Conservation (phyloP, 768 basidiomycete genomes). For the Tubosaeta sp. region DNA sequence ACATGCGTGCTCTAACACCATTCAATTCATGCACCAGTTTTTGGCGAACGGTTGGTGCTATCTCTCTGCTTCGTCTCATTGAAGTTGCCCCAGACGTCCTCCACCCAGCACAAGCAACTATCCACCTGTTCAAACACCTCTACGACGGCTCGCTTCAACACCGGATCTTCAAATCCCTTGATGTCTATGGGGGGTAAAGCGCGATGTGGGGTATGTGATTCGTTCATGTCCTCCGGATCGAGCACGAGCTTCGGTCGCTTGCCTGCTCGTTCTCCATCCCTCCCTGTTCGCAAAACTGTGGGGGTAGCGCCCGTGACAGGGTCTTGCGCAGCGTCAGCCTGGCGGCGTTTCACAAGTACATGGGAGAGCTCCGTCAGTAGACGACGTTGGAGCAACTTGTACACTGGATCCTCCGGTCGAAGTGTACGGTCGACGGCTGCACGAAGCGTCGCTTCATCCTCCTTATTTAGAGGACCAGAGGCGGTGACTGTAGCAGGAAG, state of each 20-base stretch:
- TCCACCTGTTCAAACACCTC: conserved; percentile 41
- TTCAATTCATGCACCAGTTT: background rate
- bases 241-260: conserved; percentile 28
- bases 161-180: conserved; percentile 67
- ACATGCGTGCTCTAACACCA: background rate
- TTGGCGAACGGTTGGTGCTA: background rate
- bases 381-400: conserved; percentile 56
- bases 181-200: conserved; percentile 27
- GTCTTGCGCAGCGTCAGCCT: conserved; percentile 1
- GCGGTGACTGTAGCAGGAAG: conserved; percentile 8
- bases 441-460: conserved; percentile 52
- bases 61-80: conserved; percentile 11
- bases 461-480: conserved; percentile 21
- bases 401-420: conserved; percentile 61
- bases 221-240: conserved; percentile 20
- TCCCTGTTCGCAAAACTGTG: conserved; percentile 31
- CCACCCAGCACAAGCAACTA: conserved; percentile 48
- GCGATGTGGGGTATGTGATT: background rate
- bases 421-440: conserved; percentile 61
- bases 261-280: conserved; percentile 14
- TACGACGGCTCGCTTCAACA: conserved; percentile 42
- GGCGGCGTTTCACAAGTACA: conserved; percentile 23
- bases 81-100: conserved; percentile 51
- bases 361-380: conserved; percentile 40
- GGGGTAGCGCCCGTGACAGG: conserved; percentile 11